These are phyloP conservation scores for Musa itinerans DNA, from an alignment of 176 grass and related monocot genomes.

Conservation along the genomic window DNA sequence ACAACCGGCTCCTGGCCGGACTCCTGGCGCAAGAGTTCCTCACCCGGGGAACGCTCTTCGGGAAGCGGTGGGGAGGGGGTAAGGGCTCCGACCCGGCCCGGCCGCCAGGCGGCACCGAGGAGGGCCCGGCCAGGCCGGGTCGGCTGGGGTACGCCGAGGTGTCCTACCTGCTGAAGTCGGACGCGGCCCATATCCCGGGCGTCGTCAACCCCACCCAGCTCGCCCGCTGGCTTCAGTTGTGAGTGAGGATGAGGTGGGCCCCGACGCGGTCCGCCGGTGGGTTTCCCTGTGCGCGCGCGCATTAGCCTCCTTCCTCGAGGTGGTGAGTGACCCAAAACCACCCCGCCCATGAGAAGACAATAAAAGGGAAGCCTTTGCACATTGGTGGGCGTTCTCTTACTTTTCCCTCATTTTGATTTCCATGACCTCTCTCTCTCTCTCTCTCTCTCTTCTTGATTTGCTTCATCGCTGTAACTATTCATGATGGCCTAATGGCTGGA, in stretches of 20 bases:
- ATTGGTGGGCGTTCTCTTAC: too few species aligned
- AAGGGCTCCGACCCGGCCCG: background rate
- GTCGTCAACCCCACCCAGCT: slow-evolving; percentile 87
- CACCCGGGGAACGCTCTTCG: slow-evolving; percentile 52
- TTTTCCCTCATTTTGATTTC: too few species aligned
- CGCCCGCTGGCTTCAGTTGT: slow-evolving; percentile 58
- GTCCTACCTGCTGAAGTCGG: slow-evolving; percentile 39
- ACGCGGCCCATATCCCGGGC: slow-evolving; percentile 52
- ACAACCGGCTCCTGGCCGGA: slow-evolving; percentile 68
- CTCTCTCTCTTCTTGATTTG: too few species aligned
- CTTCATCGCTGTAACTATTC: too few species aligned
- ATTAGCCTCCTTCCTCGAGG: too few species aligned
- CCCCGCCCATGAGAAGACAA: too few species aligned
- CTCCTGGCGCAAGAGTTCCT: slow-evolving; percentile 83
- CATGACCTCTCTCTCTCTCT: too few species aligned
- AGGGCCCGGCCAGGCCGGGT: slow-evolving; percentile 3
- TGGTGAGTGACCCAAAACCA: too few species aligned
- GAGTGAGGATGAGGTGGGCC: background rate
- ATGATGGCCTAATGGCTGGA: too few species aligned
- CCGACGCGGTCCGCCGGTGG: background rate
- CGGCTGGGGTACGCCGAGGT: slow-evolving; percentile 44
- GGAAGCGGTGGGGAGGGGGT: slow-evolving; percentile 33
- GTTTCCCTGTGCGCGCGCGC: too few species aligned
- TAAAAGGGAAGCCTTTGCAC: too few species aligned
- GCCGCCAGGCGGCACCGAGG: background rate